phyloP scores from a whole-genome alignment of 2,329 filamentous ascomycete genomes.

The Phialophora expanda region DNA sequence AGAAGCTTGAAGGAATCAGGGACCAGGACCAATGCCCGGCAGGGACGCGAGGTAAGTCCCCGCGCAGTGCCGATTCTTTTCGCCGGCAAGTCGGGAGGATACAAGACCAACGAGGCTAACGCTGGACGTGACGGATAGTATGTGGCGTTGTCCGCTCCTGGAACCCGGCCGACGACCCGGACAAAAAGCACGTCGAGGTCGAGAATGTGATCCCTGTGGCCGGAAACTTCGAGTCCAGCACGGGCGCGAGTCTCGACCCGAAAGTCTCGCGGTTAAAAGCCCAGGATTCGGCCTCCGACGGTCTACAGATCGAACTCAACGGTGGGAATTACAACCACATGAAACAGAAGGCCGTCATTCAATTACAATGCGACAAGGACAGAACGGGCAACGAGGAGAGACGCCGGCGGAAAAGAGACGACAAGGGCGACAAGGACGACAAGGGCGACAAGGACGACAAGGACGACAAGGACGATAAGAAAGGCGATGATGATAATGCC shows the following conservation, averaged over 20 bases:
- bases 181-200: conserved; percentile 39
- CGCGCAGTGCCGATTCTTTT: not conserved
- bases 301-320: conserved; percentile 71
- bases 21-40: conserved; percentile 68
- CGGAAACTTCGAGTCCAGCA: conserved; percentile 40
- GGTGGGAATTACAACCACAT: conserved; percentile 59
- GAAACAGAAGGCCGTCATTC: conserved; percentile 77
- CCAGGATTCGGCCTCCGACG: conserved; percentile 70
- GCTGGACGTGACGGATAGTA: conserved; percentile 30
- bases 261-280: conserved; percentile 69
- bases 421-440: conserved; percentile 41
- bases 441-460: conserved; percentile 37
- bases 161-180: conserved; percentile 38
- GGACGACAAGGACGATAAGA: conserved; percentile 41
- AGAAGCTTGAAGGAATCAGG: conserved; percentile 62
- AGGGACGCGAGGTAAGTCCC: conserved; percentile 67
- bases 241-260: conserved; percentile 67
- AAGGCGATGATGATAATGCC: conserved; percentile 42
- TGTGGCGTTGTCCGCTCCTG: conserved; percentile 37
- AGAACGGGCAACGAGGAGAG: conserved; percentile 67
- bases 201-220: conserved; percentile 44
- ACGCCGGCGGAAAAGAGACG: conserved; percentile 40
- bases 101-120: not conserved
- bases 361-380: conserved; percentile 79
- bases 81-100: conserved; percentile 13